A percentile compares a stretch with the other conserved stretches of the same genome.
Conservation (phyloP, 2,329 filamentous ascomycete species). For the Colletotrichum agaves region DNA sequence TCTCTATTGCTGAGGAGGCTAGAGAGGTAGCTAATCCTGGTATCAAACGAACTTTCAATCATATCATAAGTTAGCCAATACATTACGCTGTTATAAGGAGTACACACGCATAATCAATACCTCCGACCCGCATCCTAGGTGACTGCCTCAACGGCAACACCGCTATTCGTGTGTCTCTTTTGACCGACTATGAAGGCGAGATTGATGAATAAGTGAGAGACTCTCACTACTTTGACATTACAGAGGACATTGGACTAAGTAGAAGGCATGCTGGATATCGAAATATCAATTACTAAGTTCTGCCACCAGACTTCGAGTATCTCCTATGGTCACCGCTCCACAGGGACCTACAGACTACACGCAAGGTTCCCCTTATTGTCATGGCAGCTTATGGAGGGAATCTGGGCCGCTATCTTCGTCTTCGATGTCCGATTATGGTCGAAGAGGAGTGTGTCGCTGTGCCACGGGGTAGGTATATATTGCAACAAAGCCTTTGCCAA, state of each 20-base stretch:
- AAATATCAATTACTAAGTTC: not conserved
- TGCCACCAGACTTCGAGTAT: not conserved
- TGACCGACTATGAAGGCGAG: not conserved
- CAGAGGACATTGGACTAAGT: not conserved
- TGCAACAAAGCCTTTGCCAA: constrained; percentile 49
- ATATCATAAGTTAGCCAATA: constrained; percentile 45
- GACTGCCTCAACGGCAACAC: not conserved
- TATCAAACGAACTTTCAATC: constrained; percentile 42
- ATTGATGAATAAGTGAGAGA: not conserved
- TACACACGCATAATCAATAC: constrained; percentile 40
- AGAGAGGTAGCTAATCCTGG: not conserved
- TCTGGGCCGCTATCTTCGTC: not conserved
- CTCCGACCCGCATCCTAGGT: not conserved
- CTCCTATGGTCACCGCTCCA: not conserved
- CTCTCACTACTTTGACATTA: not conserved
- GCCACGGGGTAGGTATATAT: constrained; percentile 50
- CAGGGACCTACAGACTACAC: not conserved
- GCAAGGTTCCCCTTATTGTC: not conserved
- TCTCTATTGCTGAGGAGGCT: constrained; percentile 50
- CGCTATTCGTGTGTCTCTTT: not conserved
- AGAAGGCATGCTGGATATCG: too few relatives aligned
- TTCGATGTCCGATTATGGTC: not conserved
- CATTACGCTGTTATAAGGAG: constrained; percentile 51
- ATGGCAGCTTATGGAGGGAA: not conserved
- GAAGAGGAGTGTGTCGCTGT: not conserved